Evolutionary conservation across 768 basidiomycete genomes (phyloP), one percentile per base, ranked within the genome.

Genomic region (Pleurotus pulmonarius): DNA sequence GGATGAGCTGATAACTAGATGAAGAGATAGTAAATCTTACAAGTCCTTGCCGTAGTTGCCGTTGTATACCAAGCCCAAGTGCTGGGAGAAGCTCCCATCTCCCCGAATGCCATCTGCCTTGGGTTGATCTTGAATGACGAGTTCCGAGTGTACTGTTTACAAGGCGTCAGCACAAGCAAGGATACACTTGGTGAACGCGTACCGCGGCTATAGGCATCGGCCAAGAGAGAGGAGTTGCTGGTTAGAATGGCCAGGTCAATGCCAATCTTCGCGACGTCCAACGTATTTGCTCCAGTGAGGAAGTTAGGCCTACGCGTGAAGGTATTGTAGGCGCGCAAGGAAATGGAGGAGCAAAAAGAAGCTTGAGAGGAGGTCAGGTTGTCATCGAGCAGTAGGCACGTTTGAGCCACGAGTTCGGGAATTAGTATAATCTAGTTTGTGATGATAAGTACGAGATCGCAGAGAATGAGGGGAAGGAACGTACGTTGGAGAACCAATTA

Each of bases 251-350:
- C 80, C 64, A 62, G 71, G 63, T 85, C 82, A 12, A 86, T 80
- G 8, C 83, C 82, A 52, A 86, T 80, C 60, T 78, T 81, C 18
- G 84, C 83, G 38, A 88, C 76, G 63, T 89, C 86, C 47, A 88
- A 69, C 0, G 78, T 73, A 60, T 89, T 88, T 3, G 87, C 86
- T 8, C 87, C 87, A 29, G 83, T 82, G 20, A 86, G 65, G 24
- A 77, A 75, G 60, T 77, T 73, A 25, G 81, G 67, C 43, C 61
- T 67, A 44, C 67, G 69, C 53, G 70, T 71, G 57, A 85, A 80
- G 2, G 76, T 69, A 5, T 65, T 73, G 59, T 82, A 87, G 3
- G 83, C 69, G 12, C 86, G 78, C 4, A 63, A 64, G 1, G 79
- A 79, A 53, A 86, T 83, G 44, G 68, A 61, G 9, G 71, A 73